These are phyloP conservation scores for Rosa persica DNA, from an alignment of 306 rosid genomes.

Conservation along the genomic window DNA sequence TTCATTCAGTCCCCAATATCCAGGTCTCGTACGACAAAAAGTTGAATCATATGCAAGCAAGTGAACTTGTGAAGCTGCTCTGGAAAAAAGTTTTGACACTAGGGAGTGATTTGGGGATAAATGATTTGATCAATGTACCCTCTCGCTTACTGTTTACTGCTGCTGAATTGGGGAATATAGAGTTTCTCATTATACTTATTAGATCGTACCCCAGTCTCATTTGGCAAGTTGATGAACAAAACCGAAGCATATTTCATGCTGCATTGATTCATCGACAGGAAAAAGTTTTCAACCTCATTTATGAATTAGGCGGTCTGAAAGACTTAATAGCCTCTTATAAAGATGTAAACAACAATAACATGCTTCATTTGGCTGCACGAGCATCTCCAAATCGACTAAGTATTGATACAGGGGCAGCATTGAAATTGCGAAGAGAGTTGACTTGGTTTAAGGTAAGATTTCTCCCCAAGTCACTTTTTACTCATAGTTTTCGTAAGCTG, in stretches of 20 bases:
- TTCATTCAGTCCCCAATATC: background rate
- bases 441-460: constrained; percentile 8
- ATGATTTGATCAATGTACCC: background rate
- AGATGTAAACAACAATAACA: background rate
- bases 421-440: constrained; percentile 3
- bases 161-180: constrained; percentile 2
- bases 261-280: constrained; percentile 3
- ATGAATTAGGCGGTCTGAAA: constrained; percentile 11
- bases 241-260: constrained; percentile 10
- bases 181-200: background rate
- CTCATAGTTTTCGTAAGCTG: background rate
- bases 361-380: constrained; percentile 10
- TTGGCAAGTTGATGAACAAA: constrained; percentile 8
- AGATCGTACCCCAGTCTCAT: constrained; percentile 4
- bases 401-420: constrained; percentile 4
- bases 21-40: background rate
- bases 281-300: constrained; percentile 1
- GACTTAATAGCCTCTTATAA: background rate
- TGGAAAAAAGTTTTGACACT: constrained; percentile 9
- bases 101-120: background rate
- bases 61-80: background rate
- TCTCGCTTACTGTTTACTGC: constrained; percentile 7
- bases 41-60: constrained; percentile 5
- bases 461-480: background rate
- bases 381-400: background rate